Base-by-base conservation (phyloP, 73 alveolate species). In the Blepharisma stoltei region DNA sequence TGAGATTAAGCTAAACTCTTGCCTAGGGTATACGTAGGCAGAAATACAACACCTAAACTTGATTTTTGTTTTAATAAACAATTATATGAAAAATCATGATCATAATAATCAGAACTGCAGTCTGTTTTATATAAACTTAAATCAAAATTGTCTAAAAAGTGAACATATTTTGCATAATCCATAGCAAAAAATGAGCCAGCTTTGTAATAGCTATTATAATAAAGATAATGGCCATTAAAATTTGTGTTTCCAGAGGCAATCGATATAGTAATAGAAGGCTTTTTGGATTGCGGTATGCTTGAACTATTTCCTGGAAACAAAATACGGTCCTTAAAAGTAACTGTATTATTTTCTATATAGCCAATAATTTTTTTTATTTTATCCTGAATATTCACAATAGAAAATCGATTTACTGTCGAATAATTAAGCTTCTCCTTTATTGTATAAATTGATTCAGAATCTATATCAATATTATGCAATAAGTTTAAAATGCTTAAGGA, bases 251-350 rank as follows among this genome's bases (percentile, higher is more conserved):
- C 41, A 32, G 41, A 14, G 14, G 46, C 73, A 25, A 14, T 60
- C 2, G 73, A n/a, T 14, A 50, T 1, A 8, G 23, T 5, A 1
- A 25, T 20, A 1, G 46, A 25, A 18, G 14, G 45, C 2, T 20
- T n/a, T 60, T 60, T 60, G 0, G 41, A 32, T 32, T 32, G 5
- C 3, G 14, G 18, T 5, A 1, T n/a, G 5, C 18, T 20, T 20
- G 73, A 20, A 20, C 18, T 20, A 5, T 60, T 60, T 3, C 73
- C 73, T 1, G 73, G 73, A 60, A 60, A 60, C 45, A 25, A 14
- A 20, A 60, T 60, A 14, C 46, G 46, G 2, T n/a, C 3, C 5
- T 8, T 60, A 9, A 60, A 1, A 1, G 11, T 1, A 8, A 60
- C 14, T 60, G 47, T 9, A 14, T 60, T 38, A 14, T 60, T n/a